Evolutionary conservation across 2,329 filamentous ascomycete species (phyloP).

Genomic region (Graphilbum ipis-grandicollis): DNA sequence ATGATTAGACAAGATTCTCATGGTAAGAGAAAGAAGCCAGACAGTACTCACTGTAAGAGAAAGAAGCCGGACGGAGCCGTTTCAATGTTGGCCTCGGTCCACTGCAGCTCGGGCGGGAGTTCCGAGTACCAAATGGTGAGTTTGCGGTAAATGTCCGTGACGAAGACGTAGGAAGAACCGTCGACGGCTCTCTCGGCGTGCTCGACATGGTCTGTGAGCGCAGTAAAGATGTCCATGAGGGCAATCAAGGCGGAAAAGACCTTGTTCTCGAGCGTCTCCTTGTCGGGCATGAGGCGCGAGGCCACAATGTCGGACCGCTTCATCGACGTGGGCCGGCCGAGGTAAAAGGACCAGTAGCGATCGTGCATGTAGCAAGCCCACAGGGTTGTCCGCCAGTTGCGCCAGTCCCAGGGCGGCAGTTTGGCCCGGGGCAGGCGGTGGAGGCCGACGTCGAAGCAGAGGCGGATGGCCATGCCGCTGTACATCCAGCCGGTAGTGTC

Average conservation of each 20-base stretch:
- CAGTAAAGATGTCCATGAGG: not conserved
- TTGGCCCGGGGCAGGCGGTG: constrained; percentile 8
- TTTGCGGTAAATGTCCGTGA: not conserved
- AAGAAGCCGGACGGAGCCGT: not conserved
- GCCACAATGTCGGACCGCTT: constrained; percentile 1
- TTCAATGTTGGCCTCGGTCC: constrained; percentile 13
- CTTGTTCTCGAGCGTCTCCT: not conserved
- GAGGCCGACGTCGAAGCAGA: constrained; percentile 13
- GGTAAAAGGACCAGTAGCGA: constrained; percentile 4
- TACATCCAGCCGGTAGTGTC: not conserved
- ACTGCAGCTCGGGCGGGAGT: constrained; percentile 10
- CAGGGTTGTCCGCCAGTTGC: not conserved
- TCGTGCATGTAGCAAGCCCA: not conserved
- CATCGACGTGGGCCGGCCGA: constrained; percentile 6
- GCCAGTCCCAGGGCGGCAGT: not conserved
- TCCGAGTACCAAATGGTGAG: constrained; percentile 3
- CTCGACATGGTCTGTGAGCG: not conserved
- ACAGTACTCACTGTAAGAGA: not conserved
- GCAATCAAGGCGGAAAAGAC: not conserved
- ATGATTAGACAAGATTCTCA: not conserved
- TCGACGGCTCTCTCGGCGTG: not conserved
- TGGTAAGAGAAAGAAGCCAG: not conserved
- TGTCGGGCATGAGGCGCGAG: not conserved
- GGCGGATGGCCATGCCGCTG: constrained; percentile 12
- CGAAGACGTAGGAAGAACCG: not conserved